Base-by-base conservation (phyloP, 2,329 filamentous ascomycete species). In the Rutstroemia sp. region DNA sequence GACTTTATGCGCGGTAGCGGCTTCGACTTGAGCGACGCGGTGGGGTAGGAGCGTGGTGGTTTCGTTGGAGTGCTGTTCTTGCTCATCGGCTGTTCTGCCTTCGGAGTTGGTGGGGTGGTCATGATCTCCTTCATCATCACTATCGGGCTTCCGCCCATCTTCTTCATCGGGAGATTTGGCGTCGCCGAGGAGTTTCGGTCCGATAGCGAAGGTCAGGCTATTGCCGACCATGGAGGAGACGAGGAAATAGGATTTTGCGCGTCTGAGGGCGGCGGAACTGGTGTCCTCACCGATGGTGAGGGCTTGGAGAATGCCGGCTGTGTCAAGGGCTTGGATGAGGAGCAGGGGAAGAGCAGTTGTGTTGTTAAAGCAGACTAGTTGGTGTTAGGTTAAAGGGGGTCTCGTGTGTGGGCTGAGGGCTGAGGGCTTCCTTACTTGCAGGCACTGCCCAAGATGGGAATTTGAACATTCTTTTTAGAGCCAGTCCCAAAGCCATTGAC, bases 181-280 rank as follows among this genome's bases (percentile, higher is more conserved):
- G 0, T 66, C 69, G 59, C 79, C 78, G 42, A 87, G 74, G 38
- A 87, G 71, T 16, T 75, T 72, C 0, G 83, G 83, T 0, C 83
- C 84, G 2, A 87, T 70, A 0, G 80, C 80, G 66, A 87, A 87
- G 0, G 83, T 86, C 59, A 87, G 69, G 52, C 78, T 80, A 63
- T 82, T 85, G 48, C 76, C 78, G 16, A 87, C 74, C 56, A 85
- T 85, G 4, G 83, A 77, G 60, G 82, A 86, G 58, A 87, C 77
- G 5, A 87, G 70, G 64, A 87, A 86, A 67, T 85, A 87, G 16
- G 79, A 81, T 65, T 85, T 81, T 8, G 82, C 82, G 8, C 83
- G 74, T 53, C 79, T 75, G 12, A 86, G 71, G 0, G 80, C 80
- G 2, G 72, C 71, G 2, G 69, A 62, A 2, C 71, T 72, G 66